Percentiles rank a stretch among this genome's conserved stretches.
These are phyloP conservation scores for Podospora comata DNA, from an alignment of 495 filamentous ascomycete genomes.

Conservation along the genomic window DNA sequence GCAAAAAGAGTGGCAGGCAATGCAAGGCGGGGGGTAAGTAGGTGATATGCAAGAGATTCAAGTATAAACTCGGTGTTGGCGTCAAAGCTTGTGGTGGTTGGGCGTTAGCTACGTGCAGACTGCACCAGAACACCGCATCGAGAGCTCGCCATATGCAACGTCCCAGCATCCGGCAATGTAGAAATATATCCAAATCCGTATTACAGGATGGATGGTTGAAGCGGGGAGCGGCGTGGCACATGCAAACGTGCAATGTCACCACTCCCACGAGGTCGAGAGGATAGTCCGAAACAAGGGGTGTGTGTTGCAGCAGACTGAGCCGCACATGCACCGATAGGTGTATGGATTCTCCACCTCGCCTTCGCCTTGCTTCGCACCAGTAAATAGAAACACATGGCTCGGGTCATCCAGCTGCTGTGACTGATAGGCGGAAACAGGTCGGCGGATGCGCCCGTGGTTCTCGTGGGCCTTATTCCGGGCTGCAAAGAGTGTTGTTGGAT, in stretches of 20 bases:
- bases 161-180: neutral
- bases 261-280: neutral
- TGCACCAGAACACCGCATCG: neutral
- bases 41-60: too few relatives aligned
- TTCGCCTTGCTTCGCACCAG: neutral
- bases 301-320: neutral
- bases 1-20: neutral
- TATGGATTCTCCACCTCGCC: neutral
- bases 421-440: neutral
- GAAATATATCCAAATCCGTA: neutral
- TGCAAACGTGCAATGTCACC: neutral
- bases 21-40: neutral
- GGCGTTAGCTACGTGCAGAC: neutral
- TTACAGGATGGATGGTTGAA: neutral
- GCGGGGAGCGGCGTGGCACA: neutral
- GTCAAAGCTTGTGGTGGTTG: neutral
- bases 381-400: neutral
- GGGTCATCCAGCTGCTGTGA: neutral
- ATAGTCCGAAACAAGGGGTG: neutral
- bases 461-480: neutral
- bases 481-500: neutral
- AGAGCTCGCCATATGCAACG: neutral
- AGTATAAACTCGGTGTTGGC: too few relatives aligned
- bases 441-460: neutral
- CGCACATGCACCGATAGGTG: neutral